These are phyloP conservation scores for Grosmannia clavigera DNA, from an alignment of 2,329 filamentous ascomycete species.

Conservation along the genomic window DNA sequence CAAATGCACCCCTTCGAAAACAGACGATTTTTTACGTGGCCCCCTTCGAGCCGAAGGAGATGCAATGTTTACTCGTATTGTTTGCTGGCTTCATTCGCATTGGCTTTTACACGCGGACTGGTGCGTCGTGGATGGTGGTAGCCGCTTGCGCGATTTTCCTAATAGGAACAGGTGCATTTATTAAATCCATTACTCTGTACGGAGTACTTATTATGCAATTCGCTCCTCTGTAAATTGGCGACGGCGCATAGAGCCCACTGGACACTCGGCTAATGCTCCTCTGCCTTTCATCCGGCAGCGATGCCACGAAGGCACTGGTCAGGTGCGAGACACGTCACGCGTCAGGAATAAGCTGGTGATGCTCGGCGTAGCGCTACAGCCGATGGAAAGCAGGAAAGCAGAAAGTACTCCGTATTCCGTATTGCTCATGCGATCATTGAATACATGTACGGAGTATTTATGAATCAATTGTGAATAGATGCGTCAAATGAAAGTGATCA, in stretches of 20 bases:
- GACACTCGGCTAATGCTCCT: neutral
- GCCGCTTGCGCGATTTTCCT: neutral
- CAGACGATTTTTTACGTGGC: neutral
- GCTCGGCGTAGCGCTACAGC: neutral
- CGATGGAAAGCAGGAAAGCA: neutral
- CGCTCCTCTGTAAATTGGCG: too few relatives aligned
- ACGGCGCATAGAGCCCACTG: too few relatives aligned
- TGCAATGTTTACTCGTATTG: neutral
- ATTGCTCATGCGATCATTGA: too few relatives aligned
- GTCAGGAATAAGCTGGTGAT: neutral
- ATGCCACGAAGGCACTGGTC: neutral
- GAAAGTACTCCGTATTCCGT: too few relatives aligned
- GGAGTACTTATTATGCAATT: too few relatives aligned
- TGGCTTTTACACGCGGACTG: neutral
- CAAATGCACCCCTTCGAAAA: neutral
- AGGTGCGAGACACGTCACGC: neutral
- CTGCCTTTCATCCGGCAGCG: neutral
- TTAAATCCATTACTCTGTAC: neutral
- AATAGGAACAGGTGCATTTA: neutral
- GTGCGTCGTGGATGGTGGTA: neutral
- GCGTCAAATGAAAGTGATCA: neutral
- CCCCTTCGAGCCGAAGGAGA: neutral
- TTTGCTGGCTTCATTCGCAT: neutral
- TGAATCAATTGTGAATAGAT: neutral
- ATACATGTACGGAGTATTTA: neutral